Conservation (phyloP, 768 basidiomycete species). For the Termitomyces titanicus region DNA sequence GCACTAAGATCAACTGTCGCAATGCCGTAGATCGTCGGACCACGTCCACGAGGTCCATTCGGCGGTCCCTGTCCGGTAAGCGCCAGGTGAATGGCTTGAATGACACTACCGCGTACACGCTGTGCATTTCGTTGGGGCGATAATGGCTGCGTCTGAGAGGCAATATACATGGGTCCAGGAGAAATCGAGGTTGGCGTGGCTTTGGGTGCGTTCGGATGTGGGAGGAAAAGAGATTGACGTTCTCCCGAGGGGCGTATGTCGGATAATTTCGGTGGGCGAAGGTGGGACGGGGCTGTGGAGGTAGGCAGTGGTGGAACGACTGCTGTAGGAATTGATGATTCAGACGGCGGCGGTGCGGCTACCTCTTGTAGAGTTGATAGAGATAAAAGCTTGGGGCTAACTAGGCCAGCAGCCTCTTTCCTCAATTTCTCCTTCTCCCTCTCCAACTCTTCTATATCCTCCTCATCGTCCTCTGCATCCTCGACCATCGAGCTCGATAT, state of each 20-base stretch:
- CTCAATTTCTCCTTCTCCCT: slow-evolving; percentile 2
- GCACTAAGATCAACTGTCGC: slow-evolving; percentile 46
- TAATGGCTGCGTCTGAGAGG: slow-evolving; percentile 11
- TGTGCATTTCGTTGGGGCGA: slow-evolving; percentile 7
- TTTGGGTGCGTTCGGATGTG: slow-evolving; percentile 46
- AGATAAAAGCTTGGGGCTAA: not conserved
- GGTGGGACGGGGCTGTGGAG: slow-evolving; percentile 16
- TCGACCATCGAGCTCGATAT: slow-evolving; percentile 19
- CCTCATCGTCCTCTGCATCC: slow-evolving; percentile 1
- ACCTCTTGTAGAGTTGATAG: not conserved
- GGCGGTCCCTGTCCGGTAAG: slow-evolving; percentile 12
- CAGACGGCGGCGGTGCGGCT: not conserved
- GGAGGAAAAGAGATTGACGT: slow-evolving; percentile 39
- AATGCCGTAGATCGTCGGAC: slow-evolving; percentile 60
- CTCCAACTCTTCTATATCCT: not conserved
- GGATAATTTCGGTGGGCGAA: slow-evolving; percentile 24
- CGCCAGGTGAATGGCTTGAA: slow-evolving; percentile 27
- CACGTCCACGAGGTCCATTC: slow-evolving; percentile 11
- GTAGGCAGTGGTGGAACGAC: slow-evolving; percentile 10
- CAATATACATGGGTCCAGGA: slow-evolving; percentile 49
- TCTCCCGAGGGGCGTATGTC: slow-evolving; percentile 25
- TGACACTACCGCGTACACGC: slow-evolving; percentile 11
- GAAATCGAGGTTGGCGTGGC: slow-evolving; percentile 27
- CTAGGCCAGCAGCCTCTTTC: not conserved
- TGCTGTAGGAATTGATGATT: not conserved